Conservation (phyloP, 2,329 filamentous ascomycete species). For the Daldinia sp. region DNA sequence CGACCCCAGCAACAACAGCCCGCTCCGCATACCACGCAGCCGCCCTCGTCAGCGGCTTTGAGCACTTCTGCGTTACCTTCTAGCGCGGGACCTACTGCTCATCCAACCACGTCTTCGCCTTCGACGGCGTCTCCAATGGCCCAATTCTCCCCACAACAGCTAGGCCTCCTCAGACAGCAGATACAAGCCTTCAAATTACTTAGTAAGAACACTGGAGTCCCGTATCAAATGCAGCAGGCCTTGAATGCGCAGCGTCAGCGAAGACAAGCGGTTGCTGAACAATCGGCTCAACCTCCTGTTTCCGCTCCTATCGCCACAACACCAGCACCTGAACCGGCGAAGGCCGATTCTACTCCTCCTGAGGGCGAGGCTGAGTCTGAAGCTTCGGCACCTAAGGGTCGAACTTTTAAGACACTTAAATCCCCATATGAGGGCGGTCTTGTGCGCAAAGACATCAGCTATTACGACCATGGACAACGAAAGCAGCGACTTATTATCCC, state of each 20-base stretch:
- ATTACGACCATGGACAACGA: slow-evolving; percentile 79
- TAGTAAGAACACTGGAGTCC: slow-evolving; percentile 85
- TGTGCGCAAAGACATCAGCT: slow-evolving; percentile 71
- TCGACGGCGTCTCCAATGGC: slow-evolving; percentile 45
- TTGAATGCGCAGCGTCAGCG: slow-evolving; percentile 80
- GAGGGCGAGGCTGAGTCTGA: slow-evolving; percentile 46
- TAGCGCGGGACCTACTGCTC: slow-evolving; percentile 44
- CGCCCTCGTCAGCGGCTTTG: slow-evolving; percentile 48
- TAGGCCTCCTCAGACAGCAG: slow-evolving; percentile 80
- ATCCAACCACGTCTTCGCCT: slow-evolving; percentile 47
- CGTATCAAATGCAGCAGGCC: slow-evolving; percentile 78
- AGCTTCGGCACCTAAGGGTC: slow-evolving; percentile 51
- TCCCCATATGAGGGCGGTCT: slow-evolving; percentile 71
- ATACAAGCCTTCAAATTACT: slow-evolving; percentile 92
- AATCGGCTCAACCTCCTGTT: slow-evolving; percentile 52
- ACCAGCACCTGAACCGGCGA: slow-evolving; percentile 45
- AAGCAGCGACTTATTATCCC: slow-evolving; percentile 83
- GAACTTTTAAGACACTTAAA: slow-evolving; percentile 76
- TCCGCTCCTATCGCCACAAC: slow-evolving; percentile 54
- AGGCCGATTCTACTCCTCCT: slow-evolving; percentile 47
- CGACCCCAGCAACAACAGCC: slow-evolving; percentile 53
- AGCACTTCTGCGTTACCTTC: slow-evolving; percentile 52
- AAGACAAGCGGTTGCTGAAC: slow-evolving; percentile 64
- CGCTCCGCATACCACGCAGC: slow-evolving; percentile 47
- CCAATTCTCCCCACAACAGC: slow-evolving; percentile 80